Percentiles rank a stretch among this genome's conserved stretches.
Evolutionary conservation across 169 alveolate genomes (phyloP).

Genomic region (Eimeria brunetti): DNA sequence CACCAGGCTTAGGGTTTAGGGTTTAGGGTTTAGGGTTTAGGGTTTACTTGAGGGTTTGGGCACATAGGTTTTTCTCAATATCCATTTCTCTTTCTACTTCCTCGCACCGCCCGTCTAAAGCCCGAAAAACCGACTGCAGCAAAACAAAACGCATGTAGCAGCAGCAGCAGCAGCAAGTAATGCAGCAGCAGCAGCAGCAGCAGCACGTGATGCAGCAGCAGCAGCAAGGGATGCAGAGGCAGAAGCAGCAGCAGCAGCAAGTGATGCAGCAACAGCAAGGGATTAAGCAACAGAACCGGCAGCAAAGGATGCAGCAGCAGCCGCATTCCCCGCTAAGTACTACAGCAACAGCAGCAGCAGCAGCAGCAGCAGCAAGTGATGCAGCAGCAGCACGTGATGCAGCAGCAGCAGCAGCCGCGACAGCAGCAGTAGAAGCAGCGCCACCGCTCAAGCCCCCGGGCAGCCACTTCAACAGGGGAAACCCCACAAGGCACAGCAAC

Average conservation of each 20-base stretch:
- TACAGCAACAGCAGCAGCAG: constrained; percentile 24
- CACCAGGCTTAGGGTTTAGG: neutral
- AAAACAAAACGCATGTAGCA: neutral
- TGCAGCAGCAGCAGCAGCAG: constrained; percentile 17
- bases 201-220: neutral
- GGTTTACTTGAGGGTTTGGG: constrained; percentile 35
- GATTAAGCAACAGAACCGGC: neutral
- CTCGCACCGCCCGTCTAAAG: neutral
- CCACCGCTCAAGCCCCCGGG: neutral
- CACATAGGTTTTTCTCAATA: neutral
- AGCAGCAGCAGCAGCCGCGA: neutral
- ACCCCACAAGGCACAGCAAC: neutral
- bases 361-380: neutral
- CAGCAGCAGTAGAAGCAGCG: too few species aligned
- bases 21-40: constrained; percentile 6
- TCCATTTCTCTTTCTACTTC: neutral
- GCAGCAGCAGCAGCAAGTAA: constrained; percentile 36
- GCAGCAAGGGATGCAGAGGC: neutral
- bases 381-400: neutral
- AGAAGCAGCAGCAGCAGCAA: neutral
- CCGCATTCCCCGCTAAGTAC: neutral
- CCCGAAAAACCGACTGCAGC: constrained; percentile 16
- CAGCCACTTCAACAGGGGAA: neutral
- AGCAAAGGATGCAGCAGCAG: too few species aligned
- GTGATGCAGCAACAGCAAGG: neutral